phyloP scores from a whole-genome alignment of 2,329 filamentous ascomycete species.

The Sporothrix luriei region DNA sequence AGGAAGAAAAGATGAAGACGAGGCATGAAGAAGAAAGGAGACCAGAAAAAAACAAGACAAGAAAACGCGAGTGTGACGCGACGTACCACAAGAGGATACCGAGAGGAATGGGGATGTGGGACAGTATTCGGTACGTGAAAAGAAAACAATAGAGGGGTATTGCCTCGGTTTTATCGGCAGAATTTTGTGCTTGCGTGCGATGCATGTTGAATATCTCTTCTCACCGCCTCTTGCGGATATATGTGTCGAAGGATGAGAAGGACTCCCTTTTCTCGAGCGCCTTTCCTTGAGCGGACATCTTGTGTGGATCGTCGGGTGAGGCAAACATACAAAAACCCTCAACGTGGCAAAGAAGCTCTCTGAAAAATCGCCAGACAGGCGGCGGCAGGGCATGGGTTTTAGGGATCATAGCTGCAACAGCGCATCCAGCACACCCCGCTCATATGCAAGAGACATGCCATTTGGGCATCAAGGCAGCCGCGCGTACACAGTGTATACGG shows the following conservation, averaged over 20 bases:
- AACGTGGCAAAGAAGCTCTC: constrained; percentile 4
- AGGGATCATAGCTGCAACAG: not conserved
- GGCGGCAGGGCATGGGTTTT: not conserved
- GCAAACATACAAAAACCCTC: not conserved
- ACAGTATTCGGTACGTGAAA: not conserved
- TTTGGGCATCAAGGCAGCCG: constrained; percentile 26
- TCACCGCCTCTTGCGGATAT: constrained; percentile 18
- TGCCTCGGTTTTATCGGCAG: not conserved
- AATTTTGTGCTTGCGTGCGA: not conserved
- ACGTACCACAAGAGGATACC: not conserved
- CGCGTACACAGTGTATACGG: not conserved
- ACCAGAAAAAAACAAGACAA: not conserved
- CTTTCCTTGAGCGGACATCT: not conserved
- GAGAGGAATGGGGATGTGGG: not conserved
- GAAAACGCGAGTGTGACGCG: constrained; percentile 19
- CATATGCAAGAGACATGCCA: constrained; percentile 6
- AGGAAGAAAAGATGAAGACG: not conserved
- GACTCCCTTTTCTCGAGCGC: not conserved
- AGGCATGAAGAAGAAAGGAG: not conserved
- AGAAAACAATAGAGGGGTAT: constrained; percentile 19
- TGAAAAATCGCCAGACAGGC: too few species aligned
- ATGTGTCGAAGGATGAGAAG: not conserved
- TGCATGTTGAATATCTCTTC: not conserved
- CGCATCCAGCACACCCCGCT: not conserved
- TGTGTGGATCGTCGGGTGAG: not conserved